A percentile compares a stretch with the other conserved stretches of the same genome.
phyloP scores from a whole-genome alignment of 2,329 filamentous ascomycete genomes.

The Pseudogymnoascus sp. region DNA sequence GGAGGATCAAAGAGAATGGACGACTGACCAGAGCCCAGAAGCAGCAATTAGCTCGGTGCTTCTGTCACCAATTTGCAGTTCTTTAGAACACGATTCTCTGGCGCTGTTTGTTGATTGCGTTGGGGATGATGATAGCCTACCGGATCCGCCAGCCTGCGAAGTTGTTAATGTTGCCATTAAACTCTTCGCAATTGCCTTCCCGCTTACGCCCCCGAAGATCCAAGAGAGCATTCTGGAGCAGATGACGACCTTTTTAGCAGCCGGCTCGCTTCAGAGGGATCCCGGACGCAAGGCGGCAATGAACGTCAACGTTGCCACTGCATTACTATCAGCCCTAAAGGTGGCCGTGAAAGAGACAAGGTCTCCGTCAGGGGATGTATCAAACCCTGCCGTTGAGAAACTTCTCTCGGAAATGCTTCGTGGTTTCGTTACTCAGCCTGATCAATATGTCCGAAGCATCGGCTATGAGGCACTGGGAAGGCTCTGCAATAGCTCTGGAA shows the following conservation, averaged over 20 bases:
- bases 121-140: constrained; percentile 37
- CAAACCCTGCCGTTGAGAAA: constrained; percentile 68
- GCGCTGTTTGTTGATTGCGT: constrained; percentile 59
- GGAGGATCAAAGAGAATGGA: constrained; percentile 42
- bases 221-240: constrained; percentile 96
- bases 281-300: constrained; percentile 84
- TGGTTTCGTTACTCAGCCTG: constrained; percentile 70
- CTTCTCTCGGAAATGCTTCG: constrained; percentile 68
- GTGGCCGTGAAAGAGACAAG: constrained; percentile 76
- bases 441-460: constrained; percentile 77
- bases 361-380: constrained; percentile 64
- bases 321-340: constrained; percentile 70
- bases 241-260: constrained; percentile 79
- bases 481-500: constrained; percentile 70
- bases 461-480: constrained; percentile 80
- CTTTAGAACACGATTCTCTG: constrained; percentile 83
- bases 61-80: constrained; percentile 67
- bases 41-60: constrained; percentile 54
- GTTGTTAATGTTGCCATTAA: constrained; percentile 92
- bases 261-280: constrained; percentile 72
- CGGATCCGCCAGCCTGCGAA: constrained; percentile 81
- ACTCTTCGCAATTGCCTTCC: constrained; percentile 84
- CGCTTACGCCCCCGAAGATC: constrained; percentile 80
- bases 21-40: constrained; percentile 50
- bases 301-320: constrained; percentile 79